Base-by-base conservation (phyloP, 176 grass and related monocot genomes). In the Saccharum spontaneum region DNA sequence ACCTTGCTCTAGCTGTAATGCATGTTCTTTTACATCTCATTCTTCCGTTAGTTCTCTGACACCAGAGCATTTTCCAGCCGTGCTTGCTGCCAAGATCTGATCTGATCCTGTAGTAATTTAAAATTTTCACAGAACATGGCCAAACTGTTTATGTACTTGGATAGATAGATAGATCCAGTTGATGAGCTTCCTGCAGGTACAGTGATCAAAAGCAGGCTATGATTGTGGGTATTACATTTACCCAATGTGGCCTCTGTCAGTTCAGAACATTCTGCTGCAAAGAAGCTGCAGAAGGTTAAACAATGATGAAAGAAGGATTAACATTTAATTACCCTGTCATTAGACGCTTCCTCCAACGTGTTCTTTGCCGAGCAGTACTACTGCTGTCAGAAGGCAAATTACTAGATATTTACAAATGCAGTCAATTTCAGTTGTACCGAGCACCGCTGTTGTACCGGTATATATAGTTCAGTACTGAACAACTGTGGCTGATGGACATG, bases 1-100 rank as follows among this genome's bases (percentile, higher is more conserved):
- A 91, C 88, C 81, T 85, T 63, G 85, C 24, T 85, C 81, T 87
- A 90, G 88, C 80, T 90, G 91, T 89, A 75, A 92, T 95, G 88
- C 94, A 94, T 95, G 88, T 95, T 90, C 93, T 91, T 90, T 86
- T 72, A 77, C 87, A 95, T 92, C 93, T 89, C 79, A 91, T 98
- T 87, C 90, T 80, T 89, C 80, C 78, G 71, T 89, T 86, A 79
- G 75, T 90, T 88, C 82, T 89, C 87, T 90, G 87, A 92, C 87
- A 95, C 39, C 38, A 84, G 73, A 76, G 86, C 79, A 83, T 80
- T 86, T 88, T 84, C 82, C 28, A 86, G 82, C 61, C 74, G 76
- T 79, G 78, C 33, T 86, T 86, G 62, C 71, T 67, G 81, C 87
- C 84, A 86, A 94, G 81, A 90, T 92, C 77, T 89, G 81, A 90